These are phyloP conservation scores for Barnettozyma pratensis DNA, from an alignment of 805 yeast genomes.

Conservation along the genomic window DNA sequence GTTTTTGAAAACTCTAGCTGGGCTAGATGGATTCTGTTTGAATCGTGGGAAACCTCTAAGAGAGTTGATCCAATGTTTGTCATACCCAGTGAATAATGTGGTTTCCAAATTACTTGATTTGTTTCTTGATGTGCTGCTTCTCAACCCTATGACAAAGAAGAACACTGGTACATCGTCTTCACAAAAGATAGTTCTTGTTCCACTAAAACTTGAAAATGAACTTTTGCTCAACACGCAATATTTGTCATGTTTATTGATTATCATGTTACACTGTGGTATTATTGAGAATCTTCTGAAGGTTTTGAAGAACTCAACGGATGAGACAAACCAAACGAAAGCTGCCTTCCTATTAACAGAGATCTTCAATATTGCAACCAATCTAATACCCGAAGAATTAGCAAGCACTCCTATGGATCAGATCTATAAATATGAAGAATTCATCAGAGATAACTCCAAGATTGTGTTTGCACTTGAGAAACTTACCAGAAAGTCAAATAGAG, in stretches of 20 bases:
- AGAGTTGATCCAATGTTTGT: slow-evolving; percentile 56
- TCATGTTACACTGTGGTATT: slow-evolving; percentile 53
- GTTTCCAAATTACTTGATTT: slow-evolving; percentile 67
- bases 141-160: slow-evolving; percentile 41
- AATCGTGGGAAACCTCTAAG: slow-evolving; percentile 50
- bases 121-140: slow-evolving; percentile 60
- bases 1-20: slow-evolving; percentile 70
- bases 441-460: slow-evolving; percentile 22
- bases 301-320: slow-evolving; percentile 39
- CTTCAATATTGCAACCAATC: slow-evolving; percentile 43
- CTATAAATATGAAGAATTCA: slow-evolving; percentile 1
- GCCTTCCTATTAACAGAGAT: slow-evolving; percentile 62
- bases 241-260: slow-evolving; percentile 52
- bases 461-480: slow-evolving; percentile 45
- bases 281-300: slow-evolving; percentile 41
- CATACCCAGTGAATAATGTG: slow-evolving; percentile 48
- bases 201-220: slow-evolving; percentile 36
- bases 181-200: slow-evolving; percentile 17
- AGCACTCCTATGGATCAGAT: slow-evolving; percentile 5
- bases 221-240: slow-evolving; percentile 52
- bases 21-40: slow-evolving; percentile 59
- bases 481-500: slow-evolving; percentile 34
- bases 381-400: slow-evolving; percentile 47
- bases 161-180: slow-evolving; percentile 3
- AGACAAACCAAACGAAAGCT: slow-evolving; percentile 49